Conservation (phyloP, 345 rosid genomes). For the Murraya paniculata region DNA sequence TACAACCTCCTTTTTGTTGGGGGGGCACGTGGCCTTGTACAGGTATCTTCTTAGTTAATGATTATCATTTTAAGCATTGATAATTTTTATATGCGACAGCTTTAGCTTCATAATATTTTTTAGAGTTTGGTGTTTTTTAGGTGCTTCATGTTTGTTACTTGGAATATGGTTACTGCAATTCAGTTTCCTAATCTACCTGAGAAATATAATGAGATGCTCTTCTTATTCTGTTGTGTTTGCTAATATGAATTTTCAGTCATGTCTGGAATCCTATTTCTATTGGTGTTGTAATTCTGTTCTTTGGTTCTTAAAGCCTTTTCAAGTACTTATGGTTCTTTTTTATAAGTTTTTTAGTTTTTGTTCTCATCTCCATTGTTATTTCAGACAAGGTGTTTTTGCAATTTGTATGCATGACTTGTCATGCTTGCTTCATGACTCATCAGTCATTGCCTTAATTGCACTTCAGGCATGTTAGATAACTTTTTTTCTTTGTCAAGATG, state of each 20-base stretch:
- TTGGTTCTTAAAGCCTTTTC: too few relatives aligned
- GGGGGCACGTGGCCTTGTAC: constrained; percentile 57
- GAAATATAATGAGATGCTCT: neutral
- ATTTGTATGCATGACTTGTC: neutral
- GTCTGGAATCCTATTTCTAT: neutral
- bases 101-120: neutral
- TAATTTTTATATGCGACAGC: neutral
- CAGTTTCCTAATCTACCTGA: neutral
- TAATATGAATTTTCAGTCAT: neutral
- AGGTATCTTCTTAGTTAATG: constrained; percentile 35
- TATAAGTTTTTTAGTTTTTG: too few relatives aligned
- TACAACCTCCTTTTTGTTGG: constrained; percentile 79
- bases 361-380: neutral
- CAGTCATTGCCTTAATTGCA: neutral
- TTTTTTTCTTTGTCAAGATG: constrained; percentile 4
- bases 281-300: too few relatives aligned
- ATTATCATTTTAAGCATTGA: neutral
- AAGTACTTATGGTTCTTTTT: too few relatives aligned
- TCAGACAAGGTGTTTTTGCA: neutral
- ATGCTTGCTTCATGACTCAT: constrained; percentile 1
- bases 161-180: neutral
- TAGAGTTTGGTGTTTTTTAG: neutral
- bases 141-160: neutral
- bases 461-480: constrained; percentile 1
- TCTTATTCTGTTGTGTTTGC: neutral